Percentiles rank a stretch among this genome's conserved stretches.
Evolutionary conservation across 768 basidiomycete genomes (phyloP).

Genomic region (Suillus bovinus): DNA sequence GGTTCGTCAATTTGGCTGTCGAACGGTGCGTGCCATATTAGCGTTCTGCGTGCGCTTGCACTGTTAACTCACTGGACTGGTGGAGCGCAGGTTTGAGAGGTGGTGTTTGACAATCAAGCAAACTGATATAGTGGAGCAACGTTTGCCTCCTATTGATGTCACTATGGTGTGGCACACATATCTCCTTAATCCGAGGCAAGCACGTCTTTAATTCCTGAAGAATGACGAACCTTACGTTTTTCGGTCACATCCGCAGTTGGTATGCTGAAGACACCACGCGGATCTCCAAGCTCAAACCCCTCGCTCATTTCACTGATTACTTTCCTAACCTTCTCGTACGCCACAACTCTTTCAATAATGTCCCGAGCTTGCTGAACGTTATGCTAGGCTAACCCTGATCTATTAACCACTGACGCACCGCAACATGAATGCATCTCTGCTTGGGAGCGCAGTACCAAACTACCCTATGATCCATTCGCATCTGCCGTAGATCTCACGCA

Average conservation of each 20-base stretch:
- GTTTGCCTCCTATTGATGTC: conserved; percentile 39
- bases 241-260: conserved; percentile 18
- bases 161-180: conserved; percentile 44
- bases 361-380: background rate
- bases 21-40: conserved; percentile 29
- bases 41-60: background rate
- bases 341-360: background rate
- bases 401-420: conserved; percentile 5
- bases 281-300: background rate
- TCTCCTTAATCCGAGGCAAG: conserved; percentile 39
- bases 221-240: background rate
- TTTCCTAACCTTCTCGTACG: conserved; percentile 18
- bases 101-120: conserved; percentile 28
- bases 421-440: conserved; percentile 3
- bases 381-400: conserved; percentile 1
- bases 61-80: background rate
- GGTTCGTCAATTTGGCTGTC: conserved; percentile 40
- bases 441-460: conserved; percentile 12
- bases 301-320: conserved; percentile 11
- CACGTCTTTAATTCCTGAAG: background rate
- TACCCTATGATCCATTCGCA: conserved; percentile 30
- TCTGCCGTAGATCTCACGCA: conserved; percentile 19
- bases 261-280: conserved; percentile 24
- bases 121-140: conserved; percentile 6
- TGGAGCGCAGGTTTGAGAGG: conserved; percentile 32